Percentiles rank a stretch among this genome's conserved stretches.
Conservation (phyloP, 108 stramenopile genomes). For the Hondaea fermentalgiana region DNA sequence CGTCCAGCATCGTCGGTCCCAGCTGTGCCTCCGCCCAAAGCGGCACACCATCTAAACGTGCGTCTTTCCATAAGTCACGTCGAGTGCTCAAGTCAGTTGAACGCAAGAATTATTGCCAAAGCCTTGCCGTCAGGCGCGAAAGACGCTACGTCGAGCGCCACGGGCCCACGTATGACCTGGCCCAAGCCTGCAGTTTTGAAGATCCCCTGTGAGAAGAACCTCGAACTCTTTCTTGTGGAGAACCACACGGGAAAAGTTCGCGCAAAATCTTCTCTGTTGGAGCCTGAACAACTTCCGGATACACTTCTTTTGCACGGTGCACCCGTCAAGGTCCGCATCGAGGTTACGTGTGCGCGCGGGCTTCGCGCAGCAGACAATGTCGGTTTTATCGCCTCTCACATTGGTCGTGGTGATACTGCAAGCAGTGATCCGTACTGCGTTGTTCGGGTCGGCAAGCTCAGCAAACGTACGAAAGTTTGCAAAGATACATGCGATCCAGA, state of each 20-base stretch:
- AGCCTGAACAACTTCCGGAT: not conserved
- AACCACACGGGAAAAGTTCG: not conserved
- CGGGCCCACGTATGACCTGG: not conserved
- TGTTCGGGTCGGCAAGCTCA: not conserved
- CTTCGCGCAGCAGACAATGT: not conserved
- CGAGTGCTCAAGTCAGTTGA: not conserved
- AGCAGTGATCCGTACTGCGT: not conserved
- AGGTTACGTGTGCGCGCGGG: not conserved
- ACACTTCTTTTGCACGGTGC: not conserved
- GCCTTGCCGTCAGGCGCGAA: not conserved
- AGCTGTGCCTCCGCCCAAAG: too few relatives aligned
- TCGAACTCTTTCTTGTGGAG: not conserved
- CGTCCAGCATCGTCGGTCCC: too few relatives aligned
- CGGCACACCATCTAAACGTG: too few relatives aligned
- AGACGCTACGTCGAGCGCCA: not conserved
- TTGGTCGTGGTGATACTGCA: too few relatives aligned
- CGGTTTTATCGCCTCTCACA: not conserved
- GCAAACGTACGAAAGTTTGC: not conserved
- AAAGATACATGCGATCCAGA: not conserved
- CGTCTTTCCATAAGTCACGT: not conserved
- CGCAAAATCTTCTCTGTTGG: not conserved
- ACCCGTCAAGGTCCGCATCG: not conserved
- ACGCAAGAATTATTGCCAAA: not conserved
- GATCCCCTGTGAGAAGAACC: not conserved
- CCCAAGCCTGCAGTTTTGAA: not conserved